Evolutionary conservation across 768 basidiomycete genomes (phyloP), one percentile per base, ranked within the genome.

Genomic region (Clavaria fumosa): DNA sequence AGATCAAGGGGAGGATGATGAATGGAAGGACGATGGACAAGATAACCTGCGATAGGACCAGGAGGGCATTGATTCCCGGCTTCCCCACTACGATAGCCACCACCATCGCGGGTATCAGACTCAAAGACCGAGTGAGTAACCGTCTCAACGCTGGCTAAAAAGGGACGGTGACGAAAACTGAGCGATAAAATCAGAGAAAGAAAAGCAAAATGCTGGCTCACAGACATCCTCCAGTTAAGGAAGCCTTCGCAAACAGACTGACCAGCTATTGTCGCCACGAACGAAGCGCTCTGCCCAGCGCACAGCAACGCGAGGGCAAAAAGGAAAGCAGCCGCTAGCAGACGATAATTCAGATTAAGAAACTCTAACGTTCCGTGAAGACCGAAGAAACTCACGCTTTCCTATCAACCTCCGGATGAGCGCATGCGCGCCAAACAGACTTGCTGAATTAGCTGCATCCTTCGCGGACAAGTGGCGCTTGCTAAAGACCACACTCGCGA

Each of bases 191-290:
- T 27, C 11, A 21, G 22, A 3, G 11, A 27, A 7, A 14, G 26
- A 28, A 9, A 28, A 17, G 23, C 15, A 34, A 18, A 34, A 12
- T 30, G 15, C n/a, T 4, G 5, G 23, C 45, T 36, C 17, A 46
- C 45, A 45, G 83, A 81, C 23, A 86, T 70, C 32, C 73, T 69
- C 88, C 88, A 93, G 37, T 71, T 73, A 38, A 93, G 65, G 56
- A 90, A 89, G 0, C 90, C 89, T 56, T 95, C 89, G 0, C 76
- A 77, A 26, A 96, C 78, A 15, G 84, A 78, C 56, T 95, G 90
- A 0, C 89, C 89, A 1, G 85, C 79, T 9, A 93, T 68, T 0
- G 88, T 95, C 7, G 85, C 89, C 3, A 93, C 79, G 35, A 95
- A 69, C 5, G 80, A 82, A 0, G 91, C 83, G 45, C 83, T 83